Base-by-base conservation (phyloP, 805 yeast genomes). In the Cyberlindnera xishuangbannaensis region DNA sequence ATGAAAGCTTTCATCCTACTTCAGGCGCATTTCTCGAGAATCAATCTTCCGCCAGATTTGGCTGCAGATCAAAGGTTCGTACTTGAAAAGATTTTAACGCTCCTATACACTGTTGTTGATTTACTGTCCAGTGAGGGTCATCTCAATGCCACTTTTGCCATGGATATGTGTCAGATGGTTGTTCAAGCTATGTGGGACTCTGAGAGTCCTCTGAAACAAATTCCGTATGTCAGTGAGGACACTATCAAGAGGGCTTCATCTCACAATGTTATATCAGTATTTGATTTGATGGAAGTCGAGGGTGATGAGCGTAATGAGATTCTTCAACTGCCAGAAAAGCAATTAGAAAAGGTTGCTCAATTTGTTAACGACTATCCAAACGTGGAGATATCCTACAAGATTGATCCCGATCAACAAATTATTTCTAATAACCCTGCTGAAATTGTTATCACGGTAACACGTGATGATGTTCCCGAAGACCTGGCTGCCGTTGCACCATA, bases 321-420 rank as follows among this genome's bases (percentile, higher is more conserved):
- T 2, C 61, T 90, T 39, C 75, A 72, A 15, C 59, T 79, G 41
- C 58, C 64, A 9, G 73, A 71, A 2, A 54, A 53, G 3, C 61
- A 75, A 40, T 59, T 88, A 46, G 63, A 67, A 25, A 67, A 65
- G 16, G 87, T 90, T 31, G 97, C 97, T 0, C 75, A 75, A 13
- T 92, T 90, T 64, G 95, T 87, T 34, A 92, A 92, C 58, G 75
- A 71, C 41, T 92, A 83, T 56, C 98, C 98, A 11, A 83, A 83
- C 51, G 65, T 92, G 34, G 97, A 90, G 41, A 50, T 80, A 9
- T 61, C 71, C 4, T 79, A 76, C 47, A 65, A 68, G 21, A 32
- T 82, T 5, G 71, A 68, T 15, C n/a, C n/a, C n/a, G 50, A 57
- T 1, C 61, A 64, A 9, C 58, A 64, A 0, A 41, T 74, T n/a